phyloP scores from a whole-genome alignment of 2,329 filamentous ascomycete species.

The Periconia sp. region DNA sequence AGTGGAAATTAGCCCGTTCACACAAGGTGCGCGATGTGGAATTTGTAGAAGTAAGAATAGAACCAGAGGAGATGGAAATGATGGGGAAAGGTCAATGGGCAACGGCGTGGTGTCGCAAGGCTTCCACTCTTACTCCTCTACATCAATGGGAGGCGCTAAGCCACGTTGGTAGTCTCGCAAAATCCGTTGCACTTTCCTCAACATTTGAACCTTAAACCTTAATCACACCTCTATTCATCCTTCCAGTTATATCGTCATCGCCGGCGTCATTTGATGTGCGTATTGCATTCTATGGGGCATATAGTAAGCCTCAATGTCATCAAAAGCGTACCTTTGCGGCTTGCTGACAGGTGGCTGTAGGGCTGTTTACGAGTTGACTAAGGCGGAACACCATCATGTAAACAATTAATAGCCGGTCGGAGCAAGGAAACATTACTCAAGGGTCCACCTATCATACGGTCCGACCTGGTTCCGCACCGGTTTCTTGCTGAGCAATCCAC shows the following conservation, averaged over 20 bases:
- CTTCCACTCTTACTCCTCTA: not conserved
- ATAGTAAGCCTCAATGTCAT: no score
- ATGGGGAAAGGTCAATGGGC: not conserved
- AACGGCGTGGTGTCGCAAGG: not conserved
- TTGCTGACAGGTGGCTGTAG: no score
- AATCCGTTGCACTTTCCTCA: slow-evolving; percentile 2
- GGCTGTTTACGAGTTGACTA: no score
- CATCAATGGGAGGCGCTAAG: not conserved
- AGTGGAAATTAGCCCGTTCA: not conserved
- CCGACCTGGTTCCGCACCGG: no score
- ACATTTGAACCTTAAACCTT: slow-evolving; percentile 11
- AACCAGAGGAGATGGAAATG: not conserved
- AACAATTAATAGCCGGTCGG: no score
- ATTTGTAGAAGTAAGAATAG: not conserved
- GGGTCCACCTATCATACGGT: no score
- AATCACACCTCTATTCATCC: slow-evolving; percentile 9
- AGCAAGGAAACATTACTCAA: no score
- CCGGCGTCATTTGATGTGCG: not conserved
- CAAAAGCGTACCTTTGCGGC: no score
- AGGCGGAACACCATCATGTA: no score
- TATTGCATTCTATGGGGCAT: no score
- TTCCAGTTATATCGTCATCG: not conserved
- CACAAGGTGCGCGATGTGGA: not conserved
- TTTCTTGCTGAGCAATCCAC: not conserved
- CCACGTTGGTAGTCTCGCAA: not conserved